Conservation (phyloP, 805 yeast species). For the Saccharomyces jurei region DNA sequence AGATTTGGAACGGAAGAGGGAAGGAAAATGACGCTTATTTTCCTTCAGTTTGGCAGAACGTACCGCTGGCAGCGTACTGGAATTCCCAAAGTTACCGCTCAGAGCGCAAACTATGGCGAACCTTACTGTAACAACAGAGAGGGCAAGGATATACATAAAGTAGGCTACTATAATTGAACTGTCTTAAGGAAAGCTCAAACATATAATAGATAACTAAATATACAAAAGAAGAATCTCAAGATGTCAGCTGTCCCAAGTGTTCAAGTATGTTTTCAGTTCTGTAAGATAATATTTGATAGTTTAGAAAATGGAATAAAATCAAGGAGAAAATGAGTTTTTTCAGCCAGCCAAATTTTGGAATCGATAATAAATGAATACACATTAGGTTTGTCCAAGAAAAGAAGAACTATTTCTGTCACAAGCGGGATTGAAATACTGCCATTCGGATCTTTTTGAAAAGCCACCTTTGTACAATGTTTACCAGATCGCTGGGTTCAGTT, state of each 20-base stretch:
- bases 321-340: neutral
- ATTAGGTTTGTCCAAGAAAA: neutral
- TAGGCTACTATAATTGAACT: neutral
- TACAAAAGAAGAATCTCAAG: constrained; percentile 3
- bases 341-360: neutral
- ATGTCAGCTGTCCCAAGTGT: neutral
- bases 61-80: neutral
- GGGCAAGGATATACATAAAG: neutral
- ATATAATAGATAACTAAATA: neutral
- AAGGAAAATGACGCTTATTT: neutral
- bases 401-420: neutral
- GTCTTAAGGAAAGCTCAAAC: neutral
- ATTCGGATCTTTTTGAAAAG: neutral
- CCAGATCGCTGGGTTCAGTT: neutral
- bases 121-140: neutral
- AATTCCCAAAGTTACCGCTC: neutral
- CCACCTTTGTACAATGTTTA: neutral
- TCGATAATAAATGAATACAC: neutral
- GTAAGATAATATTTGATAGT: neutral
- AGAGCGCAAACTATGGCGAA: neutral
- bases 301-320: neutral
- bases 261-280: constrained; percentile 17
- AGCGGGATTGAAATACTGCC: neutral
- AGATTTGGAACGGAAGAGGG: neutral
- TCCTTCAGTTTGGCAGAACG: neutral